Conservation (phyloP, 2,329 filamentous ascomycete genomes). For the Exophiala alcalophila region DNA sequence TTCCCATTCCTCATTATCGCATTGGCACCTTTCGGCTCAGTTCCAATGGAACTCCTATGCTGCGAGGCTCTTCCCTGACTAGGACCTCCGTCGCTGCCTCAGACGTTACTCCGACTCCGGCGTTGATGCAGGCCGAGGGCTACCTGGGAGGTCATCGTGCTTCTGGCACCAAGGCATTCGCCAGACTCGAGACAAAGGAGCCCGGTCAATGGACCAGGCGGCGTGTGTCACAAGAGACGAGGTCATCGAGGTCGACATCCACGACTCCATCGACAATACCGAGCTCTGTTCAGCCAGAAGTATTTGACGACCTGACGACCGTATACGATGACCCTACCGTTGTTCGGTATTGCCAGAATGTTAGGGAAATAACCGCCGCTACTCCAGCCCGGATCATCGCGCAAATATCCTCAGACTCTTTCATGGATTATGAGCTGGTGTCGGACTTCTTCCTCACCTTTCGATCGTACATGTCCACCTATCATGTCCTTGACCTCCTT, state of each 20-base stretch:
- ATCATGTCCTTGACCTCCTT: conserved; percentile 76
- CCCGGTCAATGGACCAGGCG: not conserved
- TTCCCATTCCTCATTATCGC: conserved; percentile 79
- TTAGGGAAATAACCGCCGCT: conserved; percentile 77
- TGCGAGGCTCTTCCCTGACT: conserved; percentile 76
- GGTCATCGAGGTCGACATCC: conserved; percentile 37
- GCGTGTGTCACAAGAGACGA: conserved; percentile 24
- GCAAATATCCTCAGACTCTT: conserved; percentile 92
- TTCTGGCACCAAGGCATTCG: conserved; percentile 23
- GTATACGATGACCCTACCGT: conserved; percentile 78
- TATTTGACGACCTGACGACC: conserved; percentile 78
- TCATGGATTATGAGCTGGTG: conserved; percentile 93
- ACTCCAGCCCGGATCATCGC: conserved; percentile 88
- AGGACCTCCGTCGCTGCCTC: conserved; percentile 54
- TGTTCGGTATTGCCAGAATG: conserved; percentile 72
- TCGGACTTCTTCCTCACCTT: conserved; percentile 98
- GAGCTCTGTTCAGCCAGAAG: conserved; percentile 55
- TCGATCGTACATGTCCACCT: conserved; percentile 75
- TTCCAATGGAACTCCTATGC: conserved; percentile 67
- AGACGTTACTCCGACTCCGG: conserved; percentile 40
- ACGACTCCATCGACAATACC: conserved; percentile 29
- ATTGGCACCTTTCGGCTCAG: conserved; percentile 81
- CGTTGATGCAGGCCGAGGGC: conserved; percentile 16
- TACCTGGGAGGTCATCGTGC: conserved; percentile 19
- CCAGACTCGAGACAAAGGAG: conserved; percentile 12